phyloP scores from a whole-genome alignment of 257 asterid species.

The Solanum ossicruentum region DNA sequence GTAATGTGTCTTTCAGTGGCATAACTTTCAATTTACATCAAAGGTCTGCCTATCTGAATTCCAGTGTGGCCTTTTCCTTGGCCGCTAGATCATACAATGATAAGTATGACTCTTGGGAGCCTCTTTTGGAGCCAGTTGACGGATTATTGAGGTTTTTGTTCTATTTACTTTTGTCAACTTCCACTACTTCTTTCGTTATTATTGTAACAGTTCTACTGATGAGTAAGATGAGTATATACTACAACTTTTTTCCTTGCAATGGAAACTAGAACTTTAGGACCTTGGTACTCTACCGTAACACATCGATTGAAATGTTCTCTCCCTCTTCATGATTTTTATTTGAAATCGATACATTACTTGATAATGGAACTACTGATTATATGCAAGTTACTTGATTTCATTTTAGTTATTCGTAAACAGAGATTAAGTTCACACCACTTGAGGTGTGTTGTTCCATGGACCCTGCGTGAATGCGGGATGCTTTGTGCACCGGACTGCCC shows the following conservation, averaged over 20 bases:
- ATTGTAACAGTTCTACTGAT: not conserved
- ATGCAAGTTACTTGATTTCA: not conserved
- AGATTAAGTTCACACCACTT: not conserved
- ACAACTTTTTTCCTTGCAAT: not conserved
- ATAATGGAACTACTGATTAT: not conserved
- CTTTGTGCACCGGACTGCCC: not conserved
- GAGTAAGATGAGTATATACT: not conserved
- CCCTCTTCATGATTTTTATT: not conserved
- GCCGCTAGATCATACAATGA: slow-evolving; percentile 84
- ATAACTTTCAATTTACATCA: slow-evolving; percentile 60
- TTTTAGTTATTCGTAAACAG: not conserved
- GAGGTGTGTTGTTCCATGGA: not conserved
- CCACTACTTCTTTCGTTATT: not conserved
- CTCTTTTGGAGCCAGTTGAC: slow-evolving; percentile 84
- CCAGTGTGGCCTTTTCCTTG: slow-evolving; percentile 60
- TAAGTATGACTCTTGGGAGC: slow-evolving; percentile 97
- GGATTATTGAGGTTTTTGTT: slow-evolving; percentile 63
- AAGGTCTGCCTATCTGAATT: slow-evolving; percentile 43
- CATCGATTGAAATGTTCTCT: not conserved
- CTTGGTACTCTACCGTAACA: not conserved
- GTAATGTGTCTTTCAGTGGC: slow-evolving; percentile 76
- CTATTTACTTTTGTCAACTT: not conserved
- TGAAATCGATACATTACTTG: not conserved
- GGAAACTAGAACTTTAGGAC: not conserved
- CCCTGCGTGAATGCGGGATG: not conserved